These are phyloP conservation scores for Fusarium phyllophilum DNA, from an alignment of 2,329 filamentous ascomycete species.

Conservation along the genomic window DNA sequence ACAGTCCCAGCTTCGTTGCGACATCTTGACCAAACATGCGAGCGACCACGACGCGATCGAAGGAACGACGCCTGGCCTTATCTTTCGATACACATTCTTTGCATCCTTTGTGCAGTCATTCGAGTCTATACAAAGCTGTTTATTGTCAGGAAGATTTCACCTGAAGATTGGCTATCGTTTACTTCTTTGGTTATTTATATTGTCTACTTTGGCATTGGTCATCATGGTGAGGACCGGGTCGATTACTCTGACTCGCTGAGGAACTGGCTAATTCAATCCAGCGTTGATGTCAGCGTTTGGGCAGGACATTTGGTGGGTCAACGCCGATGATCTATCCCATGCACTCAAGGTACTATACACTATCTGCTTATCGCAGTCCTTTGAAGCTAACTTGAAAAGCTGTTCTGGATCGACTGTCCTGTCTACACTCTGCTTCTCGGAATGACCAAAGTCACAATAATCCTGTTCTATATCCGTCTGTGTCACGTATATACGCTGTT, in stretches of 20 bases:
- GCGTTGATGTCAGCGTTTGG: slow-evolving; percentile 15
- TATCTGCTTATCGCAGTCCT: accelerated
- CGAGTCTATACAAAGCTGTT: slow-evolving; percentile 12
- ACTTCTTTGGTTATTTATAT: slow-evolving; percentile 1
- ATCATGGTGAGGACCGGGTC: neutral
- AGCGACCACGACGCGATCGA: slow-evolving; percentile 11
- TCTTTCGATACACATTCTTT: slow-evolving; percentile 6
- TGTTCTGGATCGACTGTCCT: slow-evolving; percentile 14
- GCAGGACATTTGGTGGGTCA: slow-evolving; percentile 13
- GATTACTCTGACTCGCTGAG: neutral
- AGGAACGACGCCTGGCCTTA: slow-evolving; percentile 12
- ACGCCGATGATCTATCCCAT: neutral
- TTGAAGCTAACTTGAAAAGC: neutral
- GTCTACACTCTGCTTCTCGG: slow-evolving; percentile 3
- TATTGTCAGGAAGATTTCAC: slow-evolving; percentile 2
- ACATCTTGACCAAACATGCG: neutral
- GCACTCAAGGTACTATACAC: neutral
- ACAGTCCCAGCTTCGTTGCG: neutral
- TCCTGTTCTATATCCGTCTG: slow-evolving; percentile 6
- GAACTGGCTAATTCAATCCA: accelerated
- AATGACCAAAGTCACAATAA: slow-evolving; percentile 12
- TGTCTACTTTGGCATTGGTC: slow-evolving; percentile 8
- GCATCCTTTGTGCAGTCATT: slow-evolving; percentile 4
- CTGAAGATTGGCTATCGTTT: slow-evolving; percentile 3
- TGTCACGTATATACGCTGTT: slow-evolving; percentile 9